phyloP scores from a whole-genome alignment of 2,329 filamentous ascomycete genomes.

The Fusarium ambrosium region DNA sequence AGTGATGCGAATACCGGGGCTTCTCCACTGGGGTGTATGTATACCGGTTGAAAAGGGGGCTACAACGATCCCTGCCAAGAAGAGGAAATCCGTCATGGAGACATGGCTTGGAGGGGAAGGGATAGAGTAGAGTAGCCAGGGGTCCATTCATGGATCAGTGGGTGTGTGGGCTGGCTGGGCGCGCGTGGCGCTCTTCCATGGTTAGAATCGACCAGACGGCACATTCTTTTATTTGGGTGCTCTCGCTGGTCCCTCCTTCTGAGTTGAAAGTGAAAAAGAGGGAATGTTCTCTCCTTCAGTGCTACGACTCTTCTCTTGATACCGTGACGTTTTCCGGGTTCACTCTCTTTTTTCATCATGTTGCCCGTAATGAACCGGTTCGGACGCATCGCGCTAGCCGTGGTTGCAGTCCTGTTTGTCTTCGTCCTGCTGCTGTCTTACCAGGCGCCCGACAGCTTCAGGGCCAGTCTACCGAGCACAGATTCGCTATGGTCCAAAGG shows the following conservation, averaged over 20 bases:
- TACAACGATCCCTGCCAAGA: conserved; percentile 26
- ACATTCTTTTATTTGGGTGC: conserved; percentile 28
- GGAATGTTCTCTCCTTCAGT: conserved; percentile 3
- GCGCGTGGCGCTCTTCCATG: conserved; percentile 32
- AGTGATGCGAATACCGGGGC: not conserved
- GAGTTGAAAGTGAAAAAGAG: not conserved
- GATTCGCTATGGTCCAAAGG: conserved; percentile 41
- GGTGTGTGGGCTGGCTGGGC: conserved; percentile 13
- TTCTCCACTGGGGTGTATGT: conserved; percentile 1
- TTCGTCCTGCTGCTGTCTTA: conserved; percentile 39
- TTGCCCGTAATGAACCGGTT: conserved; percentile 39
- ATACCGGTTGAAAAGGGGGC: conserved; percentile 11
- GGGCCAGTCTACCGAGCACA: conserved; percentile 29
- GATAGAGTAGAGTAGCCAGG: not conserved
- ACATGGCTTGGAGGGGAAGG: not conserved
- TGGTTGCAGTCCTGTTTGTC: conserved; percentile 40
- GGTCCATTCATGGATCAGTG: conserved; percentile 8
- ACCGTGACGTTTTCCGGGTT: conserved; percentile 32
- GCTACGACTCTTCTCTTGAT: conserved; percentile 5
- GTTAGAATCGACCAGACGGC: conserved; percentile 26
- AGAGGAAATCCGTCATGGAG: not conserved
- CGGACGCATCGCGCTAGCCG: conserved; percentile 43
- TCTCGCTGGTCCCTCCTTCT: conserved; percentile 6
- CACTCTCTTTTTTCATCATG: conserved; percentile 35
- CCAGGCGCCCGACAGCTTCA: conserved; percentile 37